Conservation (phyloP, 108 stramenopile species). For the Mediolabrus comicus region DNA sequence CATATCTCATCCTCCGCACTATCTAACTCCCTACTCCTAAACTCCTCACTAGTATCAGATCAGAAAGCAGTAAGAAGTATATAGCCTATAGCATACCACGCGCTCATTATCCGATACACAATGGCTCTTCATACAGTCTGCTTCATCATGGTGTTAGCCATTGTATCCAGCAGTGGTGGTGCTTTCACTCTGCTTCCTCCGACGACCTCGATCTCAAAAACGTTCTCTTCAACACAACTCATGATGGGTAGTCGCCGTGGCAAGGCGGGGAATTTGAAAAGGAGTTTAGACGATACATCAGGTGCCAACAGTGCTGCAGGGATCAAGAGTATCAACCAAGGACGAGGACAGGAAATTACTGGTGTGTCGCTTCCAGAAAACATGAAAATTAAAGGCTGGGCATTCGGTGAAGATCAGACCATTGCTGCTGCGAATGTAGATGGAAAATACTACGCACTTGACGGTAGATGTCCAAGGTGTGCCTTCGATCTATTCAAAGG, state of each 20-base stretch:
- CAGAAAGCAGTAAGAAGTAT: no score
- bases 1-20: no score
- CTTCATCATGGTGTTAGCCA: no score
- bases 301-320: not conserved
- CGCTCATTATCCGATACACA: no score
- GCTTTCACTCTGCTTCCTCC: no score
- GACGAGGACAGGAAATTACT: constrained; percentile 84
- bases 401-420: constrained; percentile 68
- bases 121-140: no score
- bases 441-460: constrained; percentile 65
- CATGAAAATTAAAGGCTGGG: constrained; percentile 73
- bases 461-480: constrained; percentile 74
- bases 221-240: constrained; percentile 40
- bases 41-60: no score
- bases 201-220: not conserved
- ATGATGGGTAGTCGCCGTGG: constrained; percentile 54
- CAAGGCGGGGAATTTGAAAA: constrained; percentile 49
- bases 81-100: no score
- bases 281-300: constrained; percentile 13
- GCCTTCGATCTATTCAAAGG: constrained; percentile 7
- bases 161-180: not conserved
- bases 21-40: no score
- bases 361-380: constrained; percentile 76
- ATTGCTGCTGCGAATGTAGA: constrained; percentile 76
- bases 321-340: constrained; percentile 46